Percentiles rank a stretch among this genome's conserved stretches.
phyloP scores from a whole-genome alignment of 1,284 basidiomycete species.

The Sanghuangporus weigelae region DNA sequence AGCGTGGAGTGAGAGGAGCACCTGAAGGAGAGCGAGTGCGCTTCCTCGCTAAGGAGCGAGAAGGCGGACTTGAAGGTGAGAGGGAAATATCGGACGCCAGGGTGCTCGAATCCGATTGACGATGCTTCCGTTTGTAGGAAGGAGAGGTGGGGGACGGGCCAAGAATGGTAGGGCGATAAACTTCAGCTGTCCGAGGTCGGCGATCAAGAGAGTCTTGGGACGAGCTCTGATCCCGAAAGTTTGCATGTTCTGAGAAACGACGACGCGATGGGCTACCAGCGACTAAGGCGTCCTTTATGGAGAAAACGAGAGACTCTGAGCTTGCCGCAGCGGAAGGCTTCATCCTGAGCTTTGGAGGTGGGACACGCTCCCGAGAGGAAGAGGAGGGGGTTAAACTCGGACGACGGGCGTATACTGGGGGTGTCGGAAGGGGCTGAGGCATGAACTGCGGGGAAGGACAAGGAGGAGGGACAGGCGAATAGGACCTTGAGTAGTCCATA shows the following conservation, averaged over 20 bases:
- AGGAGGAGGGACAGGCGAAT: slow-evolving; percentile 16
- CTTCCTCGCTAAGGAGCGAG: slow-evolving; percentile 1
- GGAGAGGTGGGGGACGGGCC: background rate
- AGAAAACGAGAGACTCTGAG: slow-evolving; percentile 13
- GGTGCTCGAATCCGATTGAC: slow-evolving; percentile 9
- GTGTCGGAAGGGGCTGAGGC: slow-evolving; percentile 11
- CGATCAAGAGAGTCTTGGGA: background rate
- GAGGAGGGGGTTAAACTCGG: slow-evolving; percentile 2
- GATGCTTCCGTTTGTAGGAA: slow-evolving; percentile 6
- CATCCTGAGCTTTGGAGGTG: slow-evolving; percentile 2
- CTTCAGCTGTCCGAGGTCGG: slow-evolving; percentile 8
- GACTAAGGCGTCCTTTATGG: slow-evolving; percentile 15
- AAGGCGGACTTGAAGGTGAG: background rate
- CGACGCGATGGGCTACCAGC: slow-evolving; percentile 7
- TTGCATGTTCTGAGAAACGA: background rate
- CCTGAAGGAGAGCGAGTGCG: slow-evolving; percentile 10
- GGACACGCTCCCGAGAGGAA: background rate
- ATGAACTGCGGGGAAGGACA: slow-evolving; percentile 16
- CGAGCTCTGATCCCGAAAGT: background rate
- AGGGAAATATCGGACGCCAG: background rate
- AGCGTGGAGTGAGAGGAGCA: background rate
- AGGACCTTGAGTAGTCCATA: slow-evolving; percentile 11
- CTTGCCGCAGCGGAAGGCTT: slow-evolving; percentile 7
- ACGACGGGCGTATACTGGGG: slow-evolving; percentile 11
- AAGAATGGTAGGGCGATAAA: background rate